Evolutionary conservation across 805 yeast genomes (phyloP).

Genomic region (Myxozyma neglecta): DNA sequence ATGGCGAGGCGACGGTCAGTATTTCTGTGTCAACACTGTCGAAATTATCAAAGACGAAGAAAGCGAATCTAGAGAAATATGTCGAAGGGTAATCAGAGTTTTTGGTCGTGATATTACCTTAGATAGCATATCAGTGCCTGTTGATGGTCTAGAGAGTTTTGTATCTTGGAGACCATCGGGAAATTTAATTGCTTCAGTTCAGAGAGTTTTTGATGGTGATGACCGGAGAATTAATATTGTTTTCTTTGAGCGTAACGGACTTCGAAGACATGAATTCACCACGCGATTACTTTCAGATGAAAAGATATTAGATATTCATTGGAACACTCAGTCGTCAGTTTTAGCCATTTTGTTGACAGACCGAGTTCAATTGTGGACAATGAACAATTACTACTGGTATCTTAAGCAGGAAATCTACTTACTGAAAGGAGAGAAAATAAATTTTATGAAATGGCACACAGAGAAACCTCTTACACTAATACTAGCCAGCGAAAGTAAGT

Average conservation of each 20-base stretch:
- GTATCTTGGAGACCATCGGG: slow-evolving; percentile 93
- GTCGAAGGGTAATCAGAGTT: slow-evolving; percentile 78
- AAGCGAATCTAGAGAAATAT: slow-evolving; percentile 28
- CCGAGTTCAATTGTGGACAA: slow-evolving; percentile 82
- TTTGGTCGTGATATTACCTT: slow-evolving; percentile 76
- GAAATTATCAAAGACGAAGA: slow-evolving; percentile 49
- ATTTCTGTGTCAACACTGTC: slow-evolving; percentile 63
- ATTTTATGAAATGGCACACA: slow-evolving; percentile 70
- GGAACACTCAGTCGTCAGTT: slow-evolving; percentile 82
- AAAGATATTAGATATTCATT: slow-evolving; percentile 53
- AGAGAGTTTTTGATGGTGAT: slow-evolving; percentile 51
- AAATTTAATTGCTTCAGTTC: slow-evolving; percentile 77
- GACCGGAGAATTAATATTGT: slow-evolving; percentile 46
- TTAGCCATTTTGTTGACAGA: slow-evolving; percentile 65
- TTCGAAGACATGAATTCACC: slow-evolving; percentile 82
- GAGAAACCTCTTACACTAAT: slow-evolving; percentile 79
- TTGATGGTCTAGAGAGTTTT: slow-evolving; percentile 71
- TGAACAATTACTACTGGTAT: slow-evolving; percentile 94
- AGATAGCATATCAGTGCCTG: slow-evolving; percentile 85
- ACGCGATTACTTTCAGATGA: slow-evolving; percentile 47
- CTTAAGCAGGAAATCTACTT: slow-evolving; percentile 72
- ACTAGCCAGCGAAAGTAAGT: slow-evolving; percentile 47
- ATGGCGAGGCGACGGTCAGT: slow-evolving; percentile 97
- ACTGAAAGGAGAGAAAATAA: slow-evolving; percentile 36
- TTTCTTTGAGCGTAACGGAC: slow-evolving; percentile 91